Base-by-base conservation (phyloP, 306 rosid genomes). In the Cicer judaicum region DNA sequence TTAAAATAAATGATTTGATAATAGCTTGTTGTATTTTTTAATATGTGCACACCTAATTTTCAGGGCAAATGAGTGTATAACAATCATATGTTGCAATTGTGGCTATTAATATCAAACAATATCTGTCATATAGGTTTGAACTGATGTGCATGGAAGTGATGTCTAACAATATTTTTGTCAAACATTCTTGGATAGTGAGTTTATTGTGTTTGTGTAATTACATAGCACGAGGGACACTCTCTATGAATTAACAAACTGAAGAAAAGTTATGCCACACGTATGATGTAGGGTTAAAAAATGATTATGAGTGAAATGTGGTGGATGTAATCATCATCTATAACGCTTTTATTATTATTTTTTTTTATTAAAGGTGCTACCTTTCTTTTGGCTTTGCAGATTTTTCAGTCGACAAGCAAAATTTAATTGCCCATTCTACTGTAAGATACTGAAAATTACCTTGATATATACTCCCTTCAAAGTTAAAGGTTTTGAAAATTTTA, bases 251-350 rank as follows among this genome's bases (percentile, higher is more conserved):
- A 65, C 38, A 66, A 13, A 40, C 15, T 63, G 15, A 40, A 48
- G 50, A 14, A 54, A 73, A 52, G 68, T 44, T 54, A 64, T 69
- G 72, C 21, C 73, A 63, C 54, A 49, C 53, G 48, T 74, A 7
- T 70, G 55, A 78, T 74, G 86, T 69, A 64, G 83, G 83, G 78
- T 68, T 29, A 59, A 47, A 62, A 24, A 75, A 62, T 78, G 8
- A 55, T 74, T 48, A 55, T 74, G 29, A 24, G 2, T 24, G 68
- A 66, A 70, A 74, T 63, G 68, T 55, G 52, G 66, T 56, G 67
- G 55, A 70, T 15, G 13, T 56, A 59, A 38, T 64, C 52, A 66
- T 70, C 64, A 57, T 57, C 42, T 44, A 24, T 24, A 67, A 48
- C 77, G 16, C 43, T 64, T 59, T 69, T 56, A 24, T 24, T 56